A percentile compares a stretch with the other conserved stretches of the same genome.
Evolutionary conservation across 2,329 filamentous ascomycete species (phyloP).

Genomic region (Colletotrichum navitas): DNA sequence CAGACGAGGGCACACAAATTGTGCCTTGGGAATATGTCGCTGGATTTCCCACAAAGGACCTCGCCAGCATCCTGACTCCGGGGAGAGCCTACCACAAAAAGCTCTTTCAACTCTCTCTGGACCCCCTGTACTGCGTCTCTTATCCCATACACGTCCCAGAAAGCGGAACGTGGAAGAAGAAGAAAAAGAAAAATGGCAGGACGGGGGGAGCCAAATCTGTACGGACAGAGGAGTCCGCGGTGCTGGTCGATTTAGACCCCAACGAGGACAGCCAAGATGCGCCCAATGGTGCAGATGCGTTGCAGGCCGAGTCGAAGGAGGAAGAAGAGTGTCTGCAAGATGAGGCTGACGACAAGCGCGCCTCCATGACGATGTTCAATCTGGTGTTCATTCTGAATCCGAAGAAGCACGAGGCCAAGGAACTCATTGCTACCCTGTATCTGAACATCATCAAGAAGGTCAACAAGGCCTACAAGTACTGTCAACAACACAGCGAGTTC

Average conservation of each 20-base stretch:
- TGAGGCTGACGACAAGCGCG: conserved; percentile 71
- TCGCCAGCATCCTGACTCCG: conserved; percentile 85
- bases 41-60: conserved; percentile 79
- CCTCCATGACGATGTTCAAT: conserved; percentile 96
- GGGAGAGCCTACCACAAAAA: conserved; percentile 82
- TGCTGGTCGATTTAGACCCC: conserved; percentile 44
- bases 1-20: conserved; percentile 67
- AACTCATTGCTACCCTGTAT: conserved; percentile 82
- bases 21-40: conserved; percentile 80
- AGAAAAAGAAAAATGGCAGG: conserved; percentile 58
- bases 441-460: conserved; percentile 91
- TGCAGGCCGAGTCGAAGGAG: conserved; percentile 45
- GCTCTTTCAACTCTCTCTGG: conserved; percentile 84
- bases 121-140: conserved; percentile 83
- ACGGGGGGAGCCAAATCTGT: conserved; percentile 45
- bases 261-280: conserved; percentile 46
- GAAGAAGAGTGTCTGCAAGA: conserved; percentile 56
- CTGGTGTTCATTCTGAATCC: conserved; percentile 92
- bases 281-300: conserved; percentile 48
- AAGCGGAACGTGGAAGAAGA: conserved; percentile 81
- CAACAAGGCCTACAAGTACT: conserved; percentile 91
- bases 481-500: conserved; percentile 90
- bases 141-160: conserved; percentile 86
- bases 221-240: conserved; percentile 48
- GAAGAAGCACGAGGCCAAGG: conserved; percentile 80